Evolutionary conservation across 1,284 basidiomycete genomes (phyloP), one percentile per base, ranked within the genome.

Genomic region (Cerrena zonata): DNA sequence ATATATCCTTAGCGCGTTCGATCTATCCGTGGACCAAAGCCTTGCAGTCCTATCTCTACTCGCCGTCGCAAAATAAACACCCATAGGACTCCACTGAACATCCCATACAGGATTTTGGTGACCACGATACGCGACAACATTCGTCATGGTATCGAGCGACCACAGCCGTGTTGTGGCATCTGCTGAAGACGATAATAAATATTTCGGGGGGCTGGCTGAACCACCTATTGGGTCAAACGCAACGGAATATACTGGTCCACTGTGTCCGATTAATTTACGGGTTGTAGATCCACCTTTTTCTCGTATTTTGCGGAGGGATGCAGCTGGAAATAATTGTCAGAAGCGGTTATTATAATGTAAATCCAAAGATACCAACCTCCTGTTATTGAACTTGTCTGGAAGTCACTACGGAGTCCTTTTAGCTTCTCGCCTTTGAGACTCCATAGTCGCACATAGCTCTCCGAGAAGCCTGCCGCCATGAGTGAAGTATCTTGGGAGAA

Each of bases 21-120:
- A 83, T 49, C 94, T 77, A 65, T 99, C 96, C 2, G 94, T 94
- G 26, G 89, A 92, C 96, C 96, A 99, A 40, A 99, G 75, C 58
- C 95, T 79, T 0, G 96, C 96, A 2, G 96, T 97, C 55, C 91
- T 77, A 69, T 99, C 96, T 46, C 95, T 76, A 64, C 92, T 94
- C 4, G 84, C 94, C 11, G 92, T 95, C 0, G 95, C 95, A 69
- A 99, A 99, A 71, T 99, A 98, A n/a, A 95, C 85, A 4, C 96
- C 95, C 72, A 92, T 82, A 5, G 95, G 94, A 57, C 91, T 94
- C 96, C 96, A 99, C 65, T 97, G 87, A 7, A 96, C 92, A 60
- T 98, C 94, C 96, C 96, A 99, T 0, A 99, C 86, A 0, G 96
- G 94, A 66, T 96, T 94, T 65, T 95, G 88, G 64, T 99, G 96